A percentile compares a stretch with the other conserved stretches of the same genome.
These are phyloP conservation scores for Diaporthe capsici DNA, from an alignment of 2,329 filamentous ascomycete species.

Conservation along the genomic window DNA sequence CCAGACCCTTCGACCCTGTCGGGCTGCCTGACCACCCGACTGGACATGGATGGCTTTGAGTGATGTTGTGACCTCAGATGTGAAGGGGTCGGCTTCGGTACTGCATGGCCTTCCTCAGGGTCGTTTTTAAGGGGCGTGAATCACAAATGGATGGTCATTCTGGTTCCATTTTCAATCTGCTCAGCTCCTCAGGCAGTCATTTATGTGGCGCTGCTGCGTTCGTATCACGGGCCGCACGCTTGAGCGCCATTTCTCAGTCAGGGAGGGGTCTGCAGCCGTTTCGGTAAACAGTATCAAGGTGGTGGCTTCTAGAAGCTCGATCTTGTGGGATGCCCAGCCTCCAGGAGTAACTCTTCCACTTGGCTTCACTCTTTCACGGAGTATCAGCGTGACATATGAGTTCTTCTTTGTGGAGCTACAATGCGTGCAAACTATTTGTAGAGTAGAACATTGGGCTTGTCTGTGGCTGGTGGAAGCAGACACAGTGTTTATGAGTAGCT, in stretches of 20 bases:
- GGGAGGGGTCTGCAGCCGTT: not conserved
- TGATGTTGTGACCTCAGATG: not conserved
- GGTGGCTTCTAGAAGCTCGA: not conserved
- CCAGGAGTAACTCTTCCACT: not conserved
- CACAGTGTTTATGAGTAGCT: not conserved
- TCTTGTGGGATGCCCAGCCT: not conserved
- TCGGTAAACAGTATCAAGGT: not conserved
- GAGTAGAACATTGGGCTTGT: not conserved
- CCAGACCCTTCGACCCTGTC: conserved; percentile 12
- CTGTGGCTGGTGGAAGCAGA: not conserved
- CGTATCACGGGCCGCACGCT: not conserved
- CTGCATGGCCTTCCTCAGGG: not conserved
- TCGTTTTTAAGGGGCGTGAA: not conserved
- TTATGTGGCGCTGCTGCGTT: not conserved
- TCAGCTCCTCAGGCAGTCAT: not conserved
- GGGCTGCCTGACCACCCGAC: not conserved
- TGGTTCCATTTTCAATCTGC: not conserved
- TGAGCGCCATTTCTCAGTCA: not conserved
- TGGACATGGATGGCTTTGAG: not conserved
- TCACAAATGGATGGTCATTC: not conserved
- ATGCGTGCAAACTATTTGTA: not conserved
- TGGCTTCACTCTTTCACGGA: not conserved
- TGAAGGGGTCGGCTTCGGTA: too few relatives aligned
- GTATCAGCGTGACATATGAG: not conserved
- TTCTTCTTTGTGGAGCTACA: not conserved